A percentile compares a stretch with the other conserved stretches of the same genome.
Evolutionary conservation across 495 filamentous ascomycete genomes (phyloP).

Genomic region (Penicillium odoratum): DNA sequence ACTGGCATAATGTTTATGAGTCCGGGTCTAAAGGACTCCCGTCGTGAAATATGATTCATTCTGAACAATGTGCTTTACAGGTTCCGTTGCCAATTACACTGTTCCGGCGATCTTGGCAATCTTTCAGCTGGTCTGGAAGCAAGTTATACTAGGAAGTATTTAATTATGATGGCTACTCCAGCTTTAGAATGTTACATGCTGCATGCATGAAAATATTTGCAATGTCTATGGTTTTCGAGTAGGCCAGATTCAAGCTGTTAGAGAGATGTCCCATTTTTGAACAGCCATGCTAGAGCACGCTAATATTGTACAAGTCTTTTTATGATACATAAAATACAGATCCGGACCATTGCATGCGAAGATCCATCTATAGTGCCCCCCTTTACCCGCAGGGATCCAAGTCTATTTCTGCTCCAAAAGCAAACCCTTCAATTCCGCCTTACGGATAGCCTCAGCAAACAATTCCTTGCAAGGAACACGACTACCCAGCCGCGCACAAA

Average conservation of each 20-base stretch:
- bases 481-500: slow-evolving; percentile 86
- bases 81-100: background rate
- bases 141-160: background rate
- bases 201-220: too few relatives aligned
- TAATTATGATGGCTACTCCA: background rate
- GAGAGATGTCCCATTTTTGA: background rate
- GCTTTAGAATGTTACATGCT: too few relatives aligned
- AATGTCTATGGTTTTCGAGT: too few relatives aligned
- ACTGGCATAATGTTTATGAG: slow-evolving; percentile 26
- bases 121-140: background rate
- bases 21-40: slow-evolving; percentile 10
- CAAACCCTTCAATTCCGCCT: slow-evolving; percentile 35
- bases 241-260: background rate
- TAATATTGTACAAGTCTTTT: slow-evolving; percentile 8
- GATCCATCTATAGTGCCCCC: background rate
- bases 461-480: slow-evolving; percentile 76
- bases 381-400: background rate
- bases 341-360: background rate
- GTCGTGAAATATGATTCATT: background rate
- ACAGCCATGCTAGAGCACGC: background rate
- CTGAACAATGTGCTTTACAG: background rate
- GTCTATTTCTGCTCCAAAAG: slow-evolving; percentile 9
- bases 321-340: slow-evolving; percentile 9
- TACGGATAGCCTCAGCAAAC: slow-evolving; percentile 67
- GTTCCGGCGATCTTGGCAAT: background rate